phyloP scores from a whole-genome alignment of 768 basidiomycete genomes.

The Leccinum broughii region DNA sequence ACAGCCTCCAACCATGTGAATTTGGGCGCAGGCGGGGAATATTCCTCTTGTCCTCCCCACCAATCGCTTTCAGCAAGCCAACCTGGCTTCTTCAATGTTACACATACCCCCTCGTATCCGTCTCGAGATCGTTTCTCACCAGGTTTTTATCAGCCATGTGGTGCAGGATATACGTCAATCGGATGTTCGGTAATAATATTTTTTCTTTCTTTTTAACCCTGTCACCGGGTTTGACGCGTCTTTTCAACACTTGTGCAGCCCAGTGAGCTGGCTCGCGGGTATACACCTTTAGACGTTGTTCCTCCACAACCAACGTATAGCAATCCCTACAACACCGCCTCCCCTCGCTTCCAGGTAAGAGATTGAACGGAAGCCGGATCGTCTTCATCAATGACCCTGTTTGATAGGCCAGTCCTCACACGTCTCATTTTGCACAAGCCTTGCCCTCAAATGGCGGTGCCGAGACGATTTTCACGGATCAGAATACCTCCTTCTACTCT shows the following conservation, averaged over 20 bases:
- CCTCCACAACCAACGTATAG: neutral
- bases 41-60: neutral
- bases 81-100: too few relatives aligned
- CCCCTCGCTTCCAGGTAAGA: neutral
- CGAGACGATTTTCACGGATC: neutral
- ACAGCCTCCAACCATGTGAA: neutral
- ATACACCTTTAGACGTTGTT: neutral
- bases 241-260: neutral
- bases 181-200: slow-evolving; percentile 2
- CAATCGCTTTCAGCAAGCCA: neutral
- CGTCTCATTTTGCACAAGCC: neutral
- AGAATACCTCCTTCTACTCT: neutral
- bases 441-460: too few relatives aligned
- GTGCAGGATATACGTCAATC: neutral
- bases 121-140: neutral
- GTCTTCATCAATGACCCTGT: neutral
- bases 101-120: neutral
- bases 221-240: neutral
- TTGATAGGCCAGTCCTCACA: neutral
- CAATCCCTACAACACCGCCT: too few relatives aligned
- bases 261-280: neutral
- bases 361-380: neutral
- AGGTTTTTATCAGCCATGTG: neutral
- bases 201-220: neutral
- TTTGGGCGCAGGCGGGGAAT: neutral